phyloP scores from a whole-genome alignment of 2,329 filamentous ascomycete species.

The Arthrobotrys iridis region DNA sequence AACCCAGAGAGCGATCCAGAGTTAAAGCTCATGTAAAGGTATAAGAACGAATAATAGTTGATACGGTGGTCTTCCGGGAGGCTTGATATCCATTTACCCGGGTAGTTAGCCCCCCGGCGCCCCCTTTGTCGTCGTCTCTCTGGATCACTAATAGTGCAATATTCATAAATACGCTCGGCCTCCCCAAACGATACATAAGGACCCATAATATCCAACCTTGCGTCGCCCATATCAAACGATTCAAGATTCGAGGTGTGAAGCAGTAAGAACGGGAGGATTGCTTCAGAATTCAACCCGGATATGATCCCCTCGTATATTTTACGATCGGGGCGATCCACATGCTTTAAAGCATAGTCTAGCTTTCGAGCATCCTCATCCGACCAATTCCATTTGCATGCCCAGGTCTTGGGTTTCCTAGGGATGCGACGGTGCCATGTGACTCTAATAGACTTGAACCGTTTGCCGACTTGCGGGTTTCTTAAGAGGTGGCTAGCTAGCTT shows the following conservation, averaged over 20 bases:
- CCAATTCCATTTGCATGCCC: conserved; percentile 9
- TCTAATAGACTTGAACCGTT: background rate
- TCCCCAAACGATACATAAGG: background rate
- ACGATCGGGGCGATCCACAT: background rate
- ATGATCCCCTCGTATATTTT: background rate
- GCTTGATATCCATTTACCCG: background rate
- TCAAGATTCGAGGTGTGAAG: conserved; percentile 9
- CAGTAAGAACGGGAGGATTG: conserved; percentile 5
- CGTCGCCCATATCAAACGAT: conserved; percentile 2
- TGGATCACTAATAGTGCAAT: background rate
- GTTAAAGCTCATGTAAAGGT: background rate
- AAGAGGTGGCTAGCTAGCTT: background rate
- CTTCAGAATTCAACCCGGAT: conserved; percentile 1
- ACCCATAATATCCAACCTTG: background rate
- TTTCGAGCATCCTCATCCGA: background rate
- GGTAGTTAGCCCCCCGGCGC: too few species aligned
- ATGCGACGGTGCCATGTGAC: conserved; percentile 7
- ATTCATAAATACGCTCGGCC: background rate
- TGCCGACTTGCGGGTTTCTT: background rate
- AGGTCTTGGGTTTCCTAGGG: background rate
- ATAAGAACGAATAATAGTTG: background rate
- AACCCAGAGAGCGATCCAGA: conserved; percentile 1
- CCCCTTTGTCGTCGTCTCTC: too few species aligned
- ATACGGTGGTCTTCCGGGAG: background rate
- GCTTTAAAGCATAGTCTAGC: background rate